A percentile compares a stretch with the other conserved stretches of the same genome.
Evolutionary conservation across 768 basidiomycete genomes (phyloP).

Genomic region (Psilocybe azurescens): DNA sequence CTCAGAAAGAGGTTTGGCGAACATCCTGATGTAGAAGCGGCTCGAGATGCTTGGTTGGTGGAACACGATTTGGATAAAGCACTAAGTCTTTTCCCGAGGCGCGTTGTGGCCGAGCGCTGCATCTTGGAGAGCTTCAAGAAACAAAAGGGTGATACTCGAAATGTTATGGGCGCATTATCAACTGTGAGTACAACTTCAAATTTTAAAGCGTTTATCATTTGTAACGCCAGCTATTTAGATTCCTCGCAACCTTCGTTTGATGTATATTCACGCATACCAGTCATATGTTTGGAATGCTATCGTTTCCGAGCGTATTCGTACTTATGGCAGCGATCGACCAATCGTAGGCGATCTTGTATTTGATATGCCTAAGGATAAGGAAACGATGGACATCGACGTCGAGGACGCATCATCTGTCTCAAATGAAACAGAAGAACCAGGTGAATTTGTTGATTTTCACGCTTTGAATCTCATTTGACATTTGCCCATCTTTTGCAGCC

Average conservation of each 20-base stretch:
- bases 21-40: conserved; percentile 87
- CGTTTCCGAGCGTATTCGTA: conserved; percentile 89
- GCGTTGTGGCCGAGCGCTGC: conserved; percentile 93
- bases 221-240: conserved; percentile 57
- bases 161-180: conserved; percentile 86
- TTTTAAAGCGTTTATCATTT: background rate
- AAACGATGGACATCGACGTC: conserved; percentile 36
- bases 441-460: conserved; percentile 15
- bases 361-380: conserved; percentile 47
- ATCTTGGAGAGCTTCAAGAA: conserved; percentile 91
- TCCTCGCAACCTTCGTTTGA: conserved; percentile 90
- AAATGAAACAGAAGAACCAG: conserved; percentile 29
- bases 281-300: conserved; percentile 99
- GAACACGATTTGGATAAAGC: conserved; percentile 84
- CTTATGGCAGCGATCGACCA: conserved; percentile 73
- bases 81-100: conserved; percentile 82
- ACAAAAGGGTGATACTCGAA: conserved; percentile 76
- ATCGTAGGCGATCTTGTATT: conserved; percentile 93
- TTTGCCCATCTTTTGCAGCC: conserved; percentile 18
- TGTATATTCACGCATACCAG: conserved; percentile 99
- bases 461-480: background rate
- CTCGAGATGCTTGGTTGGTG: conserved; percentile 87
- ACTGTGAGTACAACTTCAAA: conserved; percentile 53
- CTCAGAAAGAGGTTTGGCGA: conserved; percentile 87
- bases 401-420: conserved; percentile 17